Percentiles rank a stretch among this genome's conserved stretches.
Evolutionary conservation across 495 filamentous ascomycete species (phyloP).

Genomic region (Hyaloscypha finlandica): DNA sequence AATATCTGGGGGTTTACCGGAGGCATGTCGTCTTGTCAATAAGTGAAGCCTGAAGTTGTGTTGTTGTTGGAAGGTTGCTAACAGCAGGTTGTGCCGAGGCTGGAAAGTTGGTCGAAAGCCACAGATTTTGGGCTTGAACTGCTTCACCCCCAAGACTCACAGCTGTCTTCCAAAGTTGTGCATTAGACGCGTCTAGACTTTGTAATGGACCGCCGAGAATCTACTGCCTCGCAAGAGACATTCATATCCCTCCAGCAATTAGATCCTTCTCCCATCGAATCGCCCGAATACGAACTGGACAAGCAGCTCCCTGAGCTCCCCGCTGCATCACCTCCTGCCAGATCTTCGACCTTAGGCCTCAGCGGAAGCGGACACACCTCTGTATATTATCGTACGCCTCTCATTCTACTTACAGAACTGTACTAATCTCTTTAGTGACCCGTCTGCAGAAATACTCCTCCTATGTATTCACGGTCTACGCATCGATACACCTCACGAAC

Average conservation of each 20-base stretch:
- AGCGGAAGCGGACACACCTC: constrained; percentile 55
- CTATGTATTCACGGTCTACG: constrained; percentile 82
- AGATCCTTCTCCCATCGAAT: constrained; percentile 80
- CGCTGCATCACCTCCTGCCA: constrained; percentile 9
- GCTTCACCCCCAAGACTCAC: neutral
- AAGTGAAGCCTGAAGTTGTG: neutral
- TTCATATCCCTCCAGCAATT: constrained; percentile 71
- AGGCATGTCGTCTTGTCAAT: constrained; percentile 40
- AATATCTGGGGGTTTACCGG: constrained; percentile 37
- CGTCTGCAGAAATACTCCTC: constrained; percentile 84
- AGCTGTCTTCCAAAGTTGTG: too few relatives aligned
- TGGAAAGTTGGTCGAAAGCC: neutral
- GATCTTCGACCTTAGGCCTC: constrained; percentile 48
- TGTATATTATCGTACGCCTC: constrained; percentile 60
- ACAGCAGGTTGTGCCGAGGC: neutral
- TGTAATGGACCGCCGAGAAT: constrained; percentile 23
- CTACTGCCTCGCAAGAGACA: constrained; percentile 49
- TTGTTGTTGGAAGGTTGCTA: neutral
- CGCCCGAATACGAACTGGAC: constrained; percentile 52
- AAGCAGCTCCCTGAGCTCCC: constrained; percentile 55
- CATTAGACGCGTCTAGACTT: neutral
- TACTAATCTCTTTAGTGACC: constrained; percentile 55
- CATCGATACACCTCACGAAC: constrained; percentile 75
- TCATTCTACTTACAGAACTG: neutral
- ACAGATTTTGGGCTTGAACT: neutral